Conservation (phyloP, 2,329 filamentous ascomycete genomes). For the Ramularia endophylla region DNA sequence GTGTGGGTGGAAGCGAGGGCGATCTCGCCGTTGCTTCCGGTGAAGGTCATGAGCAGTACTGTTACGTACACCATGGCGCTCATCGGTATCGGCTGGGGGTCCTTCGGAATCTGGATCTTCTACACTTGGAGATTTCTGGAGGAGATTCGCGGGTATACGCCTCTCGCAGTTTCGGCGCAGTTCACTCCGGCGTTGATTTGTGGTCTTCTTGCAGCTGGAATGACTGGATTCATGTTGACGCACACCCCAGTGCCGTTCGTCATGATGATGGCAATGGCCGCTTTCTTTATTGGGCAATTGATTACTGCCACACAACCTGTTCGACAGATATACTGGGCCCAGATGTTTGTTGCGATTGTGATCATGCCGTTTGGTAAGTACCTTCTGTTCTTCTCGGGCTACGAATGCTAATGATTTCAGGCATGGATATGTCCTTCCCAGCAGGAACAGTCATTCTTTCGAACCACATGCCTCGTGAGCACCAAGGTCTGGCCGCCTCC, state of each 20-base stretch:
- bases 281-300: slow-evolving; percentile 31
- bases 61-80: slow-evolving; percentile 25
- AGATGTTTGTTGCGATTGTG: slow-evolving; percentile 31
- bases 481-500: slow-evolving; percentile 48
- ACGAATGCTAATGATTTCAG: slow-evolving; percentile 23
- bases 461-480: slow-evolving; percentile 41
- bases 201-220: slow-evolving; percentile 32
- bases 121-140: slow-evolving; percentile 31
- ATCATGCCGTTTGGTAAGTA: slow-evolving; percentile 20
- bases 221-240: slow-evolving; percentile 34
- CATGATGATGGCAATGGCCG: slow-evolving; percentile 32
- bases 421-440: slow-evolving; percentile 62
- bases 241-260: slow-evolving; percentile 33
- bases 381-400: background rate
- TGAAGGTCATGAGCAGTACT: slow-evolving; percentile 21
- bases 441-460: slow-evolving; percentile 56
- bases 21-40: slow-evolving; percentile 21
- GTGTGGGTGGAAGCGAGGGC: slow-evolving; percentile 26
- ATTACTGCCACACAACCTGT: slow-evolving; percentile 29
- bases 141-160: slow-evolving; percentile 27
- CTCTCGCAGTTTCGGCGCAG: slow-evolving; percentile 30
- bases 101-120: slow-evolving; percentile 32
- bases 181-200: slow-evolving; percentile 30
- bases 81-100: slow-evolving; percentile 28
- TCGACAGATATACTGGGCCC: slow-evolving; percentile 33